Evolutionary conservation across 306 rosid genomes (phyloP).

Genomic region (Trifolium repens): DNA sequence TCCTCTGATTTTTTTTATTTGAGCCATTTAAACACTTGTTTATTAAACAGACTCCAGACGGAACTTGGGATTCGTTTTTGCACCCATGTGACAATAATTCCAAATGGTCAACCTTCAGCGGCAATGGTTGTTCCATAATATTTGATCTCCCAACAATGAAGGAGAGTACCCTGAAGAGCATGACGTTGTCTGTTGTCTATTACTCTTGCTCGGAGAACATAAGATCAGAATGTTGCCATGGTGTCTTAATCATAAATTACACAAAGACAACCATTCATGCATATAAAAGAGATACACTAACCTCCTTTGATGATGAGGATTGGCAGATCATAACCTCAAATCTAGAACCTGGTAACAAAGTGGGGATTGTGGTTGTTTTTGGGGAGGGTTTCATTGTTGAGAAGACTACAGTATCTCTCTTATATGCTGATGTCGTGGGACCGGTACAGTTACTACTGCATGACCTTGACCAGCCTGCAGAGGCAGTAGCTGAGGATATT

Average conservation of each 20-base stretch:
- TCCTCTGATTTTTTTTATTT: neutral
- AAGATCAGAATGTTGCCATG: neutral
- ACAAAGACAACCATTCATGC: neutral
- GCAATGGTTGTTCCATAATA: neutral
- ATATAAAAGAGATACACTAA: neutral
- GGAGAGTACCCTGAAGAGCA: neutral
- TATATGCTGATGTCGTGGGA: neutral
- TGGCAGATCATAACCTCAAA: conserved; percentile 4
- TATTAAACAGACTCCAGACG: neutral
- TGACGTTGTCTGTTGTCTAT: neutral
- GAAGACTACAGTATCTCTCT: neutral
- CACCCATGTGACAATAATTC: neutral
- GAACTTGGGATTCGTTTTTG: neutral
- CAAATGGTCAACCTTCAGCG: neutral
- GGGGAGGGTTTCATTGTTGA: neutral
- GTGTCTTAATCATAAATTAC: neutral
- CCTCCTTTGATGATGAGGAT: neutral
- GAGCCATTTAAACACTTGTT: neutral
- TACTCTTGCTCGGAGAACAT: neutral
- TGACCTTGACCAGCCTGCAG: neutral
- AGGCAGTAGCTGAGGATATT: neutral
- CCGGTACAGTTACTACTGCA: neutral
- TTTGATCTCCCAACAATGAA: neutral
- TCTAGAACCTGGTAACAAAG: neutral
- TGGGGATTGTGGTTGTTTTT: neutral